Base-by-base conservation (phyloP, 2,329 filamentous ascomycete genomes). In the Microcyclospora pomicola region DNA sequence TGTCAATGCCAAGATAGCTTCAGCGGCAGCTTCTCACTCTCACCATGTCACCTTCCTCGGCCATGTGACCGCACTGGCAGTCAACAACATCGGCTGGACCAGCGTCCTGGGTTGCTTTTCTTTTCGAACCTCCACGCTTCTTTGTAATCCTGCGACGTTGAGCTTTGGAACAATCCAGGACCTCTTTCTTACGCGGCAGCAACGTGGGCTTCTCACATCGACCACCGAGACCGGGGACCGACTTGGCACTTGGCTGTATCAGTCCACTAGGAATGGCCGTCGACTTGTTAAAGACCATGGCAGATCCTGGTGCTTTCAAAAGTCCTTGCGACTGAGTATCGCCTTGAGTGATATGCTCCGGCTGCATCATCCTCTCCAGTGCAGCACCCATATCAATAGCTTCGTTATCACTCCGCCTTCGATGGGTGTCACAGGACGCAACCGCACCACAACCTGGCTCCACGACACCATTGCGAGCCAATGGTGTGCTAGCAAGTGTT, bases 21-120 rank as follows among this genome's bases (percentile, higher is more conserved):
- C 28, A 39, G 14, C 41, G 34, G 41, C n/a, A 37, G 24, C 16
- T 15, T 9, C 34, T 15, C 6, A 27, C 11, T 9, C n/a, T 5
- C 48, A 66, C 66, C 64, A 66, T 66, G 13, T 54, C 53, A 36
- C 42, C 50, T 35, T 66, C 62, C 40, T 62, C 56, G 14, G 54
- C 49, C 15, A 54, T 44, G 46, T 51, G 53, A 10, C 57, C 62
- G 44, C 66, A 68, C 41, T 65, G 59, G 38, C 66, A 69, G 6
- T 47, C 45, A 15, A 66, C 41, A 12, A 45, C 38, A 19, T 52
- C 39, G 28, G 40, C 30, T 37, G 7, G 4, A 15, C 30, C 14
- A 5, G 30, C 30, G 12, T 6, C 30, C 4, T 9, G 4, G 14
- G 12, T 5, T 5, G 5, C 9, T n/a, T n/a, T n/a, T 9, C 14